Evolutionary conservation across 495 filamentous ascomycete genomes (phyloP).

Genomic region (Aspergillus campestris): DNA sequence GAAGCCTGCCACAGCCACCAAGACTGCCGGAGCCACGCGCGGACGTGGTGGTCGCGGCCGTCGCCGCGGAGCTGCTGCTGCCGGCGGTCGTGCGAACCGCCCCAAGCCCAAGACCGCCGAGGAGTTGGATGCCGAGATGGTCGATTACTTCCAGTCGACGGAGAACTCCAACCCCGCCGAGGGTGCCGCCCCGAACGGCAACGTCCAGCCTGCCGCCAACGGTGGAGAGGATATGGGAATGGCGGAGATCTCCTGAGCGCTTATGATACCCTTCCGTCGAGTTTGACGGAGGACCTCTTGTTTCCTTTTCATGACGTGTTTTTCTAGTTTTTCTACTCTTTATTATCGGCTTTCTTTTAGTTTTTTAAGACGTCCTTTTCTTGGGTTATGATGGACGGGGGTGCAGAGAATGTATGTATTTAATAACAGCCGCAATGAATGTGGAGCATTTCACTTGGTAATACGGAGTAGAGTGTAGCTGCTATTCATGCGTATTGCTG

Average conservation of each 20-base stretch:
- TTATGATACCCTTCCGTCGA: too few species aligned
- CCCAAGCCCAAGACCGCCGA: constrained; percentile 82
- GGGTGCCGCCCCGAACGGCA: constrained; percentile 33
- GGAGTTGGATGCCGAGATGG: constrained; percentile 91
- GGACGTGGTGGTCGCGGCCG: constrained; percentile 43
- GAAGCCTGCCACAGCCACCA: constrained; percentile 71
- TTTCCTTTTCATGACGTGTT: too few species aligned
- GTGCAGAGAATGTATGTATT: too few species aligned
- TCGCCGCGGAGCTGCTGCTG: constrained; percentile 23
- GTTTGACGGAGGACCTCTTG: too few species aligned
- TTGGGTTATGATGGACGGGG: too few species aligned
- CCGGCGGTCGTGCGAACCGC: constrained; percentile 45
- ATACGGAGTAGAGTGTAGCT: too few species aligned
- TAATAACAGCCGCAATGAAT: too few species aligned
- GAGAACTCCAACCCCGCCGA: constrained; percentile 31
- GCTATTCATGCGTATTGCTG: too few species aligned
- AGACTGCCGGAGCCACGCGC: constrained; percentile 39
- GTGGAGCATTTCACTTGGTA: too few species aligned
- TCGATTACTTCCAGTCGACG: constrained; percentile 64
- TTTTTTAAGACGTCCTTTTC: too few species aligned
- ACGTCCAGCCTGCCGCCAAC: constrained; percentile 24
- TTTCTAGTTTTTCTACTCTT: too few species aligned
- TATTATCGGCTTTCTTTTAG: too few species aligned
- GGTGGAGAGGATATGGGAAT: constrained; percentile 41
- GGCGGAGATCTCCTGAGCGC: constrained; percentile 39